Evolutionary conservation across 345 rosid genomes (phyloP).

Genomic region (Euphorbia lathyris): DNA sequence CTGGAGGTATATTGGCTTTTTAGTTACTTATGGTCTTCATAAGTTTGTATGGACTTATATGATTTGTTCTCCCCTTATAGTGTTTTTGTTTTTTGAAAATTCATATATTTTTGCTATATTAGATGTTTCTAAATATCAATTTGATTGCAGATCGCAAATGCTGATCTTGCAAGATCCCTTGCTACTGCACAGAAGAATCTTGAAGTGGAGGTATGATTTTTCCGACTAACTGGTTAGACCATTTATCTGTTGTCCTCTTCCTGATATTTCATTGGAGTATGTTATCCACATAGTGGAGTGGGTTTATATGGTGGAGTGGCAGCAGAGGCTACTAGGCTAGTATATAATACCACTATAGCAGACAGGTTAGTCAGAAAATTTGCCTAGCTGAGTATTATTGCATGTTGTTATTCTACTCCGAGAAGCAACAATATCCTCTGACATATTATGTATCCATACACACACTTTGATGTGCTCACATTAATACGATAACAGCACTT

Average conservation of each 20-base stretch:
- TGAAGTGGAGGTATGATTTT: slow-evolving; percentile 69
- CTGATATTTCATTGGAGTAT: slow-evolving; percentile 5
- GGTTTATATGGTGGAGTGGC: not conserved
- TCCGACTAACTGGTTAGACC: slow-evolving; percentile 19
- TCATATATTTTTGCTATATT: slow-evolving; percentile 6
- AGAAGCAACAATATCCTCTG: not conserved
- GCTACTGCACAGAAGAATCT: slow-evolving; percentile 82
- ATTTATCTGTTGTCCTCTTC: slow-evolving; percentile 5
- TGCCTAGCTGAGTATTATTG: not conserved
- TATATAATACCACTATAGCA: not conserved
- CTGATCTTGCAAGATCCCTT: slow-evolving; percentile 82
- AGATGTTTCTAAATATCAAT: slow-evolving; percentile 29
- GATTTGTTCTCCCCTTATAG: not conserved
- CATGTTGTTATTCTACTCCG: not conserved
- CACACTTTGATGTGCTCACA: not conserved
- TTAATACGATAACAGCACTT: not conserved
- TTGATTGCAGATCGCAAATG: slow-evolving; percentile 71
- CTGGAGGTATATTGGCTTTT: slow-evolving; percentile 62
- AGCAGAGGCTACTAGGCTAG: not conserved
- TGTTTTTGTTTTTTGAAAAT: not conserved
- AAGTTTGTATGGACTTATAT: slow-evolving; percentile 11
- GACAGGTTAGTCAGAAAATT: not conserved
- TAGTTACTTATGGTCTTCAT: slow-evolving; percentile 7
- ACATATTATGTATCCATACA: not conserved
- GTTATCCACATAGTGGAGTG: slow-evolving; percentile 2